Evolutionary conservation across 2,329 filamentous ascomycete species (phyloP).

Genomic region (Ilyonectria mors-panacis): DNA sequence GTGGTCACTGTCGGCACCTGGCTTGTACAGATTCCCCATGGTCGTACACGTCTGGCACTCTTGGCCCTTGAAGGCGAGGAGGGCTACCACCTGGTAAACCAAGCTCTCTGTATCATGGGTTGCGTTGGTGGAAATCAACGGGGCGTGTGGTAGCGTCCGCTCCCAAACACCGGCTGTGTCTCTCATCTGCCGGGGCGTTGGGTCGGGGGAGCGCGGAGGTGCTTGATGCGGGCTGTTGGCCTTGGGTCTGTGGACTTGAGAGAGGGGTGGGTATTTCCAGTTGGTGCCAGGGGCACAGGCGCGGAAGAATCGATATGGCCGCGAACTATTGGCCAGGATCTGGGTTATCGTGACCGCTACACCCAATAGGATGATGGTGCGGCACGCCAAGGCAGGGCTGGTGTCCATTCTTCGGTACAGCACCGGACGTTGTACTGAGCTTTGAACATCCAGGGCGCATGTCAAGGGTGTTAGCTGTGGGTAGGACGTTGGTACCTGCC

Average conservation of each 20-base stretch:
- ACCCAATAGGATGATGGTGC: constrained; percentile 18
- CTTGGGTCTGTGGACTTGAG: constrained; percentile 33
- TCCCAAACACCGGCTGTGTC: constrained; percentile 45
- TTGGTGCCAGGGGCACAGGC: constrained; percentile 34
- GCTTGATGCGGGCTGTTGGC: constrained; percentile 13
- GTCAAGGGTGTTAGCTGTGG: not conserved
- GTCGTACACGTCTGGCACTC: not conserved
- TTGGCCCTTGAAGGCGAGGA: constrained; percentile 31
- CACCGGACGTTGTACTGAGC: not conserved
- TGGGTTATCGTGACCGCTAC: not conserved
- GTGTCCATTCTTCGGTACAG: constrained; percentile 1
- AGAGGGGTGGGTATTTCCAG: constrained; percentile 29
- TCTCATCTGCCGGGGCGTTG: constrained; percentile 45
- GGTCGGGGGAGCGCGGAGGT: constrained; percentile 19
- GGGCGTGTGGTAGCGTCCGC: constrained; percentile 41
- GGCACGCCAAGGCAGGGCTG: constrained; percentile 11
- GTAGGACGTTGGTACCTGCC: not conserved
- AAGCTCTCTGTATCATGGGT: constrained; percentile 28
- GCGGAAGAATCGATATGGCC: constrained; percentile 15
- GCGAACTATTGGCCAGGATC: constrained; percentile 31
- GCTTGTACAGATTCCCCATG: not conserved
- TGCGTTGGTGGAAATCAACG: constrained; percentile 35
- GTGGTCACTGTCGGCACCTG: not conserved
- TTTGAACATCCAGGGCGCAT: not conserved
- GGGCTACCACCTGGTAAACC: constrained; percentile 8